phyloP scores from a whole-genome alignment of 176 grass and related monocot species.

The Carex pumila region DNA sequence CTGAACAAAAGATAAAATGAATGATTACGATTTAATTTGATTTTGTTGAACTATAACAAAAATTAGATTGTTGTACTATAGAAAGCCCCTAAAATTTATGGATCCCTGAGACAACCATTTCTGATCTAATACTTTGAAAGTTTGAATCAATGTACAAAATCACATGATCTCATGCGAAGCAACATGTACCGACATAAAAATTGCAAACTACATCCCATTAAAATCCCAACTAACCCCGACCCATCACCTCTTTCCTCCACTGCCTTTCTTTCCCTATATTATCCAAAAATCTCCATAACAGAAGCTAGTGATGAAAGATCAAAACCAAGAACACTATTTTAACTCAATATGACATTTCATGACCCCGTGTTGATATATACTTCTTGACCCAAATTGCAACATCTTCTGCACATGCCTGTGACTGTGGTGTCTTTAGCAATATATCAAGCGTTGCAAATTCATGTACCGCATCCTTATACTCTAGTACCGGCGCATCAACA shows the following conservation, averaged over 20 bases:
- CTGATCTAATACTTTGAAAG: background rate
- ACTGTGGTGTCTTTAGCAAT: slow-evolving; percentile 40
- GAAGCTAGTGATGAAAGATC: background rate
- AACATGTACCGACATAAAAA: slow-evolving; percentile 11
- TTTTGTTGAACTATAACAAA: too few relatives aligned
- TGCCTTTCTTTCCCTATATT: background rate
- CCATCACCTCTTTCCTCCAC: background rate
- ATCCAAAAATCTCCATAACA: background rate
- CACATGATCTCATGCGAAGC: background rate
- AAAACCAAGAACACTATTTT: background rate
- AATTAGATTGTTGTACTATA: too few relatives aligned
- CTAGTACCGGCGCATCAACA: slow-evolving; percentile 51
- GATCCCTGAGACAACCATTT: background rate
- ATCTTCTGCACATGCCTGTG: slow-evolving; percentile 56
- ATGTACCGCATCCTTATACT: slow-evolving; percentile 68
- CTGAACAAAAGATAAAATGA: too few relatives aligned
- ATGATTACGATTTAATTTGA: too few relatives aligned
- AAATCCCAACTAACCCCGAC: background rate
- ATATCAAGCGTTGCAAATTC: slow-evolving; percentile 57
- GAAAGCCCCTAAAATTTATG: too few relatives aligned
- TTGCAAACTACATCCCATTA: slow-evolving; percentile 14
- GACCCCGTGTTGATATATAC: slow-evolving; percentile 60
- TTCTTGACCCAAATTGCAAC: slow-evolving; percentile 76
- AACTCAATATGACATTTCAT: slow-evolving; percentile 61
- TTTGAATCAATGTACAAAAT: slow-evolving; percentile 15